A percentile compares a stretch with the other conserved stretches of the same genome.
Conservation (phyloP, 192 early-diverging fungal genomes). For the Powellomyces hirtus region DNA sequence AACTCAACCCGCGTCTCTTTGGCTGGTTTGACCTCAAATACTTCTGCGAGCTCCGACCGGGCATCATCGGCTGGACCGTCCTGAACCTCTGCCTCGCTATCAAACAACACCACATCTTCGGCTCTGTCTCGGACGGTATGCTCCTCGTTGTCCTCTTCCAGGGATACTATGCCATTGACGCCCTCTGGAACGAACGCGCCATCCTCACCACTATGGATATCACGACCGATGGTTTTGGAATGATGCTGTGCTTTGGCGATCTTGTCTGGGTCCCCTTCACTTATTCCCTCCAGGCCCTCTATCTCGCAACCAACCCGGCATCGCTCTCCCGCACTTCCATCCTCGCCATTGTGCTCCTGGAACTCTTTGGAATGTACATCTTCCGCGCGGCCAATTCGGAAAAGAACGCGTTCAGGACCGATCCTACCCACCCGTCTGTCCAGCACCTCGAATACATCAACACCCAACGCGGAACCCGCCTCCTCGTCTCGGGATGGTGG, state of each 20-base stretch:
- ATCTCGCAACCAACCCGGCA: slow-evolving; percentile 69
- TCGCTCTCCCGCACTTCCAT: slow-evolving; percentile 40
- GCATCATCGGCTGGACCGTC: slow-evolving; percentile 86
- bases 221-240: slow-evolving; percentile 96
- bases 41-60: slow-evolving; percentile 91
- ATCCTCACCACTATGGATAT: slow-evolving; percentile 98
- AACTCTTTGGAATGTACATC: slow-evolving; percentile 73
- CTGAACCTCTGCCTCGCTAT: slow-evolving; percentile 75
- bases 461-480: slow-evolving; percentile 75
- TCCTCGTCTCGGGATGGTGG: slow-evolving; percentile 94
- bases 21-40: slow-evolving; percentile 83
- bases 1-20: slow-evolving; percentile 82
- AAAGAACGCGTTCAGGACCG: slow-evolving; percentile 85
- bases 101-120: slow-evolving; percentile 69
- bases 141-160: slow-evolving; percentile 73
- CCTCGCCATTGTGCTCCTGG: slow-evolving; percentile 49
- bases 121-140: slow-evolving; percentile 74
- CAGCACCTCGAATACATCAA: slow-evolving; percentile 79
- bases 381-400: slow-evolving; percentile 88
- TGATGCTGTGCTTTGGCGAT: slow-evolving; percentile 56
- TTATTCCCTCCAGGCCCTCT: slow-evolving; percentile 88
- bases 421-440: slow-evolving; percentile 33
- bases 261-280: slow-evolving; percentile 90
- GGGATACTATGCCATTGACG: slow-evolving; percentile 82
- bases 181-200: slow-evolving; percentile 72